phyloP scores from a whole-genome alignment of 2,329 filamentous ascomycete genomes.

The Thelonectria blattea region DNA sequence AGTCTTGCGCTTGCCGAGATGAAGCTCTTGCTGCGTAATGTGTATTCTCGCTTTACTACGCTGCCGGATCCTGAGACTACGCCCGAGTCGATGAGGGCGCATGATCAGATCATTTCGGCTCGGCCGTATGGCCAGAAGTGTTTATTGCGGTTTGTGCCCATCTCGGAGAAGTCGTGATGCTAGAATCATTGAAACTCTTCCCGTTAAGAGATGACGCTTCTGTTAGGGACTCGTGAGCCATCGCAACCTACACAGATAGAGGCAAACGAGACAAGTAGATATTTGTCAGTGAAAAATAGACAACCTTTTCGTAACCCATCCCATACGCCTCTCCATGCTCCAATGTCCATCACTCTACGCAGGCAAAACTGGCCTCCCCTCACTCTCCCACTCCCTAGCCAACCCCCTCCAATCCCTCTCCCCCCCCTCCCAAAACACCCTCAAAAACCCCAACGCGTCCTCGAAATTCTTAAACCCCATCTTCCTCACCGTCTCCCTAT shows the following conservation, averaged over 20 bases:
- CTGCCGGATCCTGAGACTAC: slow-evolving; percentile 14
- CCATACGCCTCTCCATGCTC: background rate
- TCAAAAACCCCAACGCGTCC: slow-evolving; percentile 14
- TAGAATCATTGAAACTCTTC: background rate
- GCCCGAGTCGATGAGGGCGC: slow-evolving; percentile 10
- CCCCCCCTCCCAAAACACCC: slow-evolving; percentile 9
- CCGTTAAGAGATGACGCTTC: background rate
- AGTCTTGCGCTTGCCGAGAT: slow-evolving; percentile 20
- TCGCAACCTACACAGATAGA: background rate
- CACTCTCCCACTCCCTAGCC: slow-evolving; percentile 7
- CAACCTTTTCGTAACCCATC: too few species aligned
- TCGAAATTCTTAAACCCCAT: slow-evolving; percentile 20
- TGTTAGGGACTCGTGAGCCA: background rate
- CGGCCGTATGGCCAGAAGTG: slow-evolving; percentile 19
- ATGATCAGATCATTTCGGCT: slow-evolving; percentile 22
- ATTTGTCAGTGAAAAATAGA: too few species aligned
- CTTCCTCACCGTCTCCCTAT: background rate
- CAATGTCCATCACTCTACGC: background rate
- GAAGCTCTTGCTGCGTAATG: slow-evolving; percentile 16
- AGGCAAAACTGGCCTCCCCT: slow-evolving; percentile 12
- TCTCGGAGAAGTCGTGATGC: background rate
- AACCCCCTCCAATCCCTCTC: slow-evolving; percentile 14
- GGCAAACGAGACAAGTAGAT: background rate
- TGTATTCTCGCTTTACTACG: slow-evolving; percentile 11
- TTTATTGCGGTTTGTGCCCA: slow-evolving; percentile 10